Evolutionary conservation across 768 basidiomycete genomes (phyloP).

Genomic region (Tephrocybe rancida): DNA sequence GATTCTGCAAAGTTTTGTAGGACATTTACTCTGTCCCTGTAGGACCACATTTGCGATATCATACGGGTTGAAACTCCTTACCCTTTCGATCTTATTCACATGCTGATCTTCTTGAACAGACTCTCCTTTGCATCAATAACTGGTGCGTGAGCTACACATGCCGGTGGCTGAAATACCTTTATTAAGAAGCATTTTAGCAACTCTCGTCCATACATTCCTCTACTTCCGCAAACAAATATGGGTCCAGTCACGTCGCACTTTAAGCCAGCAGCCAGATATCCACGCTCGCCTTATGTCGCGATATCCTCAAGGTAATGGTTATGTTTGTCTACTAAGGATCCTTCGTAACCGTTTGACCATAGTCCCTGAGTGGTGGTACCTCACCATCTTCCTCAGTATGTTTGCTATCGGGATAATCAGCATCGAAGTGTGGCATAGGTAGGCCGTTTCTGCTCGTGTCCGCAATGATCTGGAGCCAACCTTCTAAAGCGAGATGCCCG

Average conservation of each 20-base stretch:
- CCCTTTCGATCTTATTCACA: no score
- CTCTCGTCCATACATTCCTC: conserved; percentile 67
- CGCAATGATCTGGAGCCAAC: no score
- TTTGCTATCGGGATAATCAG: conserved; percentile 67
- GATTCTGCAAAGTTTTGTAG: not conserved
- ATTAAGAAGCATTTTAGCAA: no score
- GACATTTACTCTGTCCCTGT: not conserved
- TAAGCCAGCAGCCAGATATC: conserved; percentile 81
- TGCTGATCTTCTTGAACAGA: not conserved
- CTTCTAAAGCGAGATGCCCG: conserved; percentile 39
- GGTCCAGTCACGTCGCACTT: conserved; percentile 66
- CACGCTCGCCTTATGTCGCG: conserved; percentile 83
- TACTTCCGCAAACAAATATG: conserved; percentile 83
- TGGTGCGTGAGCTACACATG: no score
- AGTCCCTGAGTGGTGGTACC: conserved; percentile 88
- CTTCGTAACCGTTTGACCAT: not conserved
- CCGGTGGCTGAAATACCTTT: no score
- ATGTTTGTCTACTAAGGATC: not conserved
- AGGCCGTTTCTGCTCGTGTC: conserved; percentile 1
- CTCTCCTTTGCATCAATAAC: conserved; percentile 82
- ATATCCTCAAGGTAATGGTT: conserved; percentile 58
- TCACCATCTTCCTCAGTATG: conserved; percentile 64
- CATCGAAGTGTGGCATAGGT: conserved; percentile 68
- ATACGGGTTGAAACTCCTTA: conserved; percentile 50
- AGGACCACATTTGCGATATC: conserved; percentile 71